A percentile compares a stretch with the other conserved stretches of the same genome.
Evolutionary conservation across 306 rosid genomes (phyloP).

Genomic region (Inga laurina): DNA sequence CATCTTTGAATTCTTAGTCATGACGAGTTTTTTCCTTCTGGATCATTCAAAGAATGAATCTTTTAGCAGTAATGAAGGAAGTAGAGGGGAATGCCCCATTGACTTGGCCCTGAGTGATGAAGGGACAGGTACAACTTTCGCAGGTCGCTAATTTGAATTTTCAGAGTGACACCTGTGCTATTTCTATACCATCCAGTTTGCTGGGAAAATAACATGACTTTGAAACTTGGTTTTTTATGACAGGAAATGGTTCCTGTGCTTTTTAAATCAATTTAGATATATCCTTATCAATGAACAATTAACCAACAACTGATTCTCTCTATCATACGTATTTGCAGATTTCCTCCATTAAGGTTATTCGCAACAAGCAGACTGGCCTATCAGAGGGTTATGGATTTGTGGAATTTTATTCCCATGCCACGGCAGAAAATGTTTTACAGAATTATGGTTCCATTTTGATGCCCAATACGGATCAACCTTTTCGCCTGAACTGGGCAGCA

Average conservation of each 20-base stretch:
- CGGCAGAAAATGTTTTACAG: slow-evolving; percentile 89
- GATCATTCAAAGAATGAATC: slow-evolving; percentile 22
- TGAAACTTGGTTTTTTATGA: slow-evolving; percentile 20
- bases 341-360: slow-evolving; percentile 80
- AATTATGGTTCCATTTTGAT: slow-evolving; percentile 67
- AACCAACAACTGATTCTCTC: slow-evolving; percentile 2
- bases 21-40: slow-evolving; percentile 16
- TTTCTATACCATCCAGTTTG: slow-evolving; percentile 24
- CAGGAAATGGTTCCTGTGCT: slow-evolving; percentile 24
- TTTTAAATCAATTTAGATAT: not conserved
- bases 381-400: slow-evolving; percentile 99
- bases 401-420: slow-evolving; percentile 74
- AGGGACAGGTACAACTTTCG: slow-evolving; percentile 13
- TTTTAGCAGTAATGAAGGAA: slow-evolving; percentile 12
- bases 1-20: slow-evolving; percentile 12
- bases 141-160: slow-evolving; percentile 43
- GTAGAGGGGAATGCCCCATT: slow-evolving; percentile 1
- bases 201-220: slow-evolving; percentile 6
- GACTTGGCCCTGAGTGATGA: slow-evolving; percentile 18
- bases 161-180: slow-evolving; percentile 9
- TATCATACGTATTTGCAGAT: slow-evolving; percentile 52
- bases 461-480: slow-evolving; percentile 90
- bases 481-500: slow-evolving; percentile 98
- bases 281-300: not conserved
- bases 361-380: slow-evolving; percentile 81